These are phyloP conservation scores for Neocatenulostroma microsporum DNA, from an alignment of 2,329 filamentous ascomycete genomes.

Conservation along the genomic window DNA sequence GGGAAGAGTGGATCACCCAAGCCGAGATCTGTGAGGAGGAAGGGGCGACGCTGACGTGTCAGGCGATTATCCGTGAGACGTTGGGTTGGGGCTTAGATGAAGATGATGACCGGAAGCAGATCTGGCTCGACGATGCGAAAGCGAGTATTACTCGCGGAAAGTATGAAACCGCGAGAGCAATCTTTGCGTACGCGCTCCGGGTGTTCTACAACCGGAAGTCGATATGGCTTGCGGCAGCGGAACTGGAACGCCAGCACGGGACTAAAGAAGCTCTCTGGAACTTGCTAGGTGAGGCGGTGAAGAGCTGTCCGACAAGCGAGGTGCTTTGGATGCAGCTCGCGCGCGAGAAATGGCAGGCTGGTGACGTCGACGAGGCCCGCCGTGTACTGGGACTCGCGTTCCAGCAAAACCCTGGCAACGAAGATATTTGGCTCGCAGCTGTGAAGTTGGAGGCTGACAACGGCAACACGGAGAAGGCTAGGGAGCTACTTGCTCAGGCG, in stretches of 20 bases:
- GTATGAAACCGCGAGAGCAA: conserved; percentile 86
- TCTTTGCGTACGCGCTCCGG: conserved; percentile 82
- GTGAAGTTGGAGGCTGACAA: conserved; percentile 95
- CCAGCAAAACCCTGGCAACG: conserved; percentile 90
- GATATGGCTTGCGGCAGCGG: conserved; percentile 83
- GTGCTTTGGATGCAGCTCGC: conserved; percentile 94
- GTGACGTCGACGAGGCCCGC: conserved; percentile 78
- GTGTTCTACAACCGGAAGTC: conserved; percentile 83
- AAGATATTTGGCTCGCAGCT: conserved; percentile 94
- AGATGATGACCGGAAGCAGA: conserved; percentile 90
- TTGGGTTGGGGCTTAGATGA: conserved; percentile 90
- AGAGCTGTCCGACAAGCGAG: conserved; percentile 84
- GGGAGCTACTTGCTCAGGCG: conserved; percentile 72
- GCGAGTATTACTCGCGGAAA: conserved; percentile 69
- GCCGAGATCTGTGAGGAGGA: conserved; percentile 94
- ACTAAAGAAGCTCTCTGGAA: conserved; percentile 74
- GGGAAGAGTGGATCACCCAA: conserved; percentile 93
- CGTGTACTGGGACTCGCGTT: conserved; percentile 82
- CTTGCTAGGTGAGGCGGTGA: conserved; percentile 85
- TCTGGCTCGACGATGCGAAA: conserved; percentile 91
- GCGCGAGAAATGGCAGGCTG: conserved; percentile 86
- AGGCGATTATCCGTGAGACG: conserved; percentile 84
- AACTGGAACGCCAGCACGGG: conserved; percentile 85
- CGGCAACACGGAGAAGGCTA: conserved; percentile 69
- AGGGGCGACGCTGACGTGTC: conserved; percentile 76